Percentiles rank a stretch among this genome's conserved stretches.
Conservation (phyloP, 176 grass and related monocot genomes). For the Carex kokanica region DNA sequence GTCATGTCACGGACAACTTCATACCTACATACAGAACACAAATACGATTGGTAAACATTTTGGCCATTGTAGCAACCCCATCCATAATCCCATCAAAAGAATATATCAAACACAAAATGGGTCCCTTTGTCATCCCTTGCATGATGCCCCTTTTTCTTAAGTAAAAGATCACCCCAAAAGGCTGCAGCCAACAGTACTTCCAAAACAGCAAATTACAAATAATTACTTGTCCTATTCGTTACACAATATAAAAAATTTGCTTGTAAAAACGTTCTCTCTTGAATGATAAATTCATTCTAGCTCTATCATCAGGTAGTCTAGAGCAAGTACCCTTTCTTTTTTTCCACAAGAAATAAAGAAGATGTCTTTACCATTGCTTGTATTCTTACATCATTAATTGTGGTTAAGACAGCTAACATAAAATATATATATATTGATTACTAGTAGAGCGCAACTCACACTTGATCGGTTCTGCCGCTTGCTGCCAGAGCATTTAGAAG, state of each 20-base stretch:
- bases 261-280: neutral
- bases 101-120: neutral
- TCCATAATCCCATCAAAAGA: neutral
- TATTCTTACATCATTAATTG: neutral
- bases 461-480: slow-evolving; percentile 75
- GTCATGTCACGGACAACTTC: slow-evolving; percentile 93
- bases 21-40: slow-evolving; percentile 46
- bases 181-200: neutral
- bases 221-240: neutral
- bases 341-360: neutral
- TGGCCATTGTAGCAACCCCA: neutral
- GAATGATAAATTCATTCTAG: slow-evolving; percentile 1
- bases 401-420: neutral
- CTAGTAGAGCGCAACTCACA: slow-evolving; percentile 43
- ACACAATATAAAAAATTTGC: neutral
- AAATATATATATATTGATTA: neutral
- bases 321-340: neutral
- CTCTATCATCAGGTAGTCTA: neutral
- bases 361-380: neutral
- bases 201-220: neutral
- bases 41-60: neutral
- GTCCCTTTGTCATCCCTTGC: neutral
- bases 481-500: slow-evolving; percentile 84
- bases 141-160: neutral
- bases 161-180: neutral